A percentile compares a stretch with the other conserved stretches of the same genome.
These are phyloP conservation scores for Fremontodendron californicum DNA, from an alignment of 345 rosid genomes.

Conservation along the genomic window DNA sequence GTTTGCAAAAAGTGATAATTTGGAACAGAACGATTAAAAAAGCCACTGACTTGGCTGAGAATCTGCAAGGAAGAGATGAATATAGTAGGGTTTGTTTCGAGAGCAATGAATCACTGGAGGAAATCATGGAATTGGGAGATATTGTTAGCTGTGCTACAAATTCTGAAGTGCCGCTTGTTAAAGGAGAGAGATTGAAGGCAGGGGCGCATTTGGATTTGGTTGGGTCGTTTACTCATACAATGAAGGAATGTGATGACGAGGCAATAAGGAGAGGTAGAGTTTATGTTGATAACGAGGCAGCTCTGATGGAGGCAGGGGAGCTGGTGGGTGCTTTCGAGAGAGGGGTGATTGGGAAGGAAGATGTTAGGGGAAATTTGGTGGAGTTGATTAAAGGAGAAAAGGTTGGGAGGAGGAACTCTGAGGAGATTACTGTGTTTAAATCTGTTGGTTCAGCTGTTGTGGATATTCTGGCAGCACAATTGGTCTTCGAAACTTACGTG, in stretches of 20 bases:
- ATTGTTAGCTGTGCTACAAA: slow-evolving; percentile 91
- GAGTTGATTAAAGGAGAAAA: slow-evolving; percentile 49
- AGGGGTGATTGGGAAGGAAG: slow-evolving; percentile 57
- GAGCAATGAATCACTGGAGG: slow-evolving; percentile 46
- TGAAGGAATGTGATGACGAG: slow-evolving; percentile 81
- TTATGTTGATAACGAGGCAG: slow-evolving; percentile 68
- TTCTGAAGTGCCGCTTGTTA: slow-evolving; percentile 59
- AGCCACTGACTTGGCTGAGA: slow-evolving; percentile 50
- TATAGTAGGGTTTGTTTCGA: slow-evolving; percentile 42
- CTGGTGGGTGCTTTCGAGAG: slow-evolving; percentile 72
- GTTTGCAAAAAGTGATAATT: slow-evolving; percentile 55
- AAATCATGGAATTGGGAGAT: slow-evolving; percentile 55
- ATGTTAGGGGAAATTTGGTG: slow-evolving; percentile 52
- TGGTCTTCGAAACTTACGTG: slow-evolving; percentile 44
- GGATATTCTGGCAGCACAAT: slow-evolving; percentile 67
- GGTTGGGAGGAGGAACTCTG: slow-evolving; percentile 40
- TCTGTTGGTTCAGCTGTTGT: slow-evolving; percentile 79
- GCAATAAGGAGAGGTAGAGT: slow-evolving; percentile 69
- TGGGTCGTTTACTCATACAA: slow-evolving; percentile 68
- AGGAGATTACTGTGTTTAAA: slow-evolving; percentile 71
- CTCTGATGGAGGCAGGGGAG: slow-evolving; percentile 79
- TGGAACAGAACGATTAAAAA: slow-evolving; percentile 73
- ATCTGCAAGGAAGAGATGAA: slow-evolving; percentile 30
- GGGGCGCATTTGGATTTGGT: slow-evolving; percentile 92
- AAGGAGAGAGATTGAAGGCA: slow-evolving; percentile 53